Evolutionary conservation across 495 filamentous ascomycete species (phyloP), one percentile per base, ranked within the genome.

Genomic region (Trichoderma erinaceum): DNA sequence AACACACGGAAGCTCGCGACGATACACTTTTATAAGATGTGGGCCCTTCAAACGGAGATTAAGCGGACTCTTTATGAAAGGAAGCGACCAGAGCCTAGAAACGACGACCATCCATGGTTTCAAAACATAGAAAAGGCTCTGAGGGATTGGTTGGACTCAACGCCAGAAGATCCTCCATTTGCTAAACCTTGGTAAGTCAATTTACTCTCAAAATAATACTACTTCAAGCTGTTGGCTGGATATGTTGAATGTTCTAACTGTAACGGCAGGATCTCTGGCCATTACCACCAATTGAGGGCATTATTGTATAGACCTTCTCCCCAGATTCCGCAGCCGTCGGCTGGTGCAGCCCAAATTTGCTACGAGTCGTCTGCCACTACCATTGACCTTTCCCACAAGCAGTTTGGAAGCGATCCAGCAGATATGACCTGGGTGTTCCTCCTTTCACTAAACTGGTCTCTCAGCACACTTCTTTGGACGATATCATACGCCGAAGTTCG

Each of bases 351-450:
- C 15, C 78, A 80, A 52, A 88, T 81, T 70, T 97, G 93, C 73
- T 97, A 89, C 74, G 88, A 95, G n/a, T 89, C 90, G 21, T 88
- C 88, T 68, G 79, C 86, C 21, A 90, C 86, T 75, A 92, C 96
- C 74, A 89, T 98, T 69, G 80, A 86, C 67, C 86, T 92, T 77
- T 88, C 91, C 46, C 86, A 83, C 71, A 84, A 89, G 64, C 92
- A 96, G 74, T 90, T 95, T 73, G 82, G 86, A 69, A 87, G 84
- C 11, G 83, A 83, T 10, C 86, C 86, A 27, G 88, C 94, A 25
- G 94, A 97, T 73, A 79, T 97, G 67, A 96, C 92, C 3, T 98
- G 93, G 92, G 88, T 96, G 46, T 97, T 96, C 73, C 85, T 94
- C 10, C 85, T 96, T 68, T 85, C 89, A 46, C 82, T 97, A 25